A percentile compares a stretch with the other conserved stretches of the same genome.
phyloP scores from a whole-genome alignment of 768 basidiomycete genomes.

The Trametes coccinea region DNA sequence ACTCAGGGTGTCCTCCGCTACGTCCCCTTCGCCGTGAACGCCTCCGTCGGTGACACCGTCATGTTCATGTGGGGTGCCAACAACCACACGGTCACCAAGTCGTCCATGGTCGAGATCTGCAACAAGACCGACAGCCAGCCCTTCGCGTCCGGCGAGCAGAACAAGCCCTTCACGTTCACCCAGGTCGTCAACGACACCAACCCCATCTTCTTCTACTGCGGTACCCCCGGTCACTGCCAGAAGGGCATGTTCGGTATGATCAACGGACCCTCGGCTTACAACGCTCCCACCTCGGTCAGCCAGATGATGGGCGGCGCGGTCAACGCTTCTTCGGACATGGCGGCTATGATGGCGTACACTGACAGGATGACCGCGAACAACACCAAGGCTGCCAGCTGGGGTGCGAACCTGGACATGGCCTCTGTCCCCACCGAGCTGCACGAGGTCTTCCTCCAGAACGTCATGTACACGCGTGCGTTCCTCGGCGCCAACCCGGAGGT shows the following conservation, averaged over 20 bases:
- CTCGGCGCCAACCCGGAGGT: slow-evolving; percentile 53
- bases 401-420: slow-evolving; percentile 58
- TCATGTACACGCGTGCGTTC: slow-evolving; percentile 48
- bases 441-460: slow-evolving; percentile 53
- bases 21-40: slow-evolving; percentile 74
- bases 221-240: slow-evolving; percentile 66
- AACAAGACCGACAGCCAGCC: slow-evolving; percentile 62
- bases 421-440: slow-evolving; percentile 57
- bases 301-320: slow-evolving; percentile 50
- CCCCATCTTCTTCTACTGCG: slow-evolving; percentile 77
- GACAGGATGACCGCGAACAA: slow-evolving; percentile 49
- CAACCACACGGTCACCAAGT: slow-evolving; percentile 83
- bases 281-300: slow-evolving; percentile 48
- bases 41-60: slow-evolving; percentile 75
- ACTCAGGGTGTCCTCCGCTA: slow-evolving; percentile 74
- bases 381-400: slow-evolving; percentile 55
- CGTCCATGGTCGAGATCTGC: slow-evolving; percentile 65
- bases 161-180: slow-evolving; percentile 65
- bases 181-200: slow-evolving; percentile 73
- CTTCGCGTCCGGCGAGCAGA: slow-evolving; percentile 68
- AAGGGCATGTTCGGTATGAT: slow-evolving; percentile 88
- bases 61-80: slow-evolving; percentile 77
- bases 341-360: slow-evolving; percentile 56
- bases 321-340: slow-evolving; percentile 48
- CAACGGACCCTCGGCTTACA: slow-evolving; percentile 56